A percentile compares a stretch with the other conserved stretches of the same genome.
phyloP scores from a whole-genome alignment of 2,329 filamentous ascomycete genomes.

The Xylaria sp. region DNA sequence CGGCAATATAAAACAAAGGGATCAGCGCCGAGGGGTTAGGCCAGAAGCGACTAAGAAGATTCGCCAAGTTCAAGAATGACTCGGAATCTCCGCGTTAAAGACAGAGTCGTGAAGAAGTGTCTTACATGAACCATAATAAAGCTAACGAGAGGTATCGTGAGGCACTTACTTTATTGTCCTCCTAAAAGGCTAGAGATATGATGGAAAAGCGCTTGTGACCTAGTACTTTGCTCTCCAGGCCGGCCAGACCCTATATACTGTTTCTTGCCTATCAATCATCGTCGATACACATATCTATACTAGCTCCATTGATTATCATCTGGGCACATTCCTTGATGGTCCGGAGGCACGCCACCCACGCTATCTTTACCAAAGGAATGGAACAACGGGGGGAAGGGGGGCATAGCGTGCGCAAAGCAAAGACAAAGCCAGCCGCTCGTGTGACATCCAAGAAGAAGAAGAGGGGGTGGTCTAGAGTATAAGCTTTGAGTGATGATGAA shows the following conservation, averaged over 20 bases:
- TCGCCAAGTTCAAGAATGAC: background rate
- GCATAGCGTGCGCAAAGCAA: constrained; percentile 2
- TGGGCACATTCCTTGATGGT: constrained; percentile 2
- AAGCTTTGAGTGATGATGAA: background rate
- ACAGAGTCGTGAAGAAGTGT: background rate
- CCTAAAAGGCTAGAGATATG: background rate
- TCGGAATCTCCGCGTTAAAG: background rate
- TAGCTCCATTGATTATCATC: background rate
- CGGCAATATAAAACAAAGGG: constrained; percentile 5
- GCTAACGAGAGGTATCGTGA: background rate
- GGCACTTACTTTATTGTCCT: background rate
- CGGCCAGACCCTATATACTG: background rate
- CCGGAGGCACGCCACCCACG: constrained; percentile 13
- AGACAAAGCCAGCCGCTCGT: background rate
- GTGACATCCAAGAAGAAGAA: background rate
- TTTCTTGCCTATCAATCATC: background rate
- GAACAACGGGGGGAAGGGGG: background rate
- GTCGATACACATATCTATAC: background rate
- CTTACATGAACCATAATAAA: constrained; percentile 13
- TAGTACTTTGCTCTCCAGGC: background rate
- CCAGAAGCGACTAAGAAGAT: background rate
- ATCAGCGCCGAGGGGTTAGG: background rate
- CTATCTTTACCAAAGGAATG: constrained; percentile 8
- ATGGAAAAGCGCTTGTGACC: background rate
- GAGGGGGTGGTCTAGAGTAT: background rate